Base-by-base conservation (phyloP, 768 basidiomycete species). In the Suillus hirtellus region DNA sequence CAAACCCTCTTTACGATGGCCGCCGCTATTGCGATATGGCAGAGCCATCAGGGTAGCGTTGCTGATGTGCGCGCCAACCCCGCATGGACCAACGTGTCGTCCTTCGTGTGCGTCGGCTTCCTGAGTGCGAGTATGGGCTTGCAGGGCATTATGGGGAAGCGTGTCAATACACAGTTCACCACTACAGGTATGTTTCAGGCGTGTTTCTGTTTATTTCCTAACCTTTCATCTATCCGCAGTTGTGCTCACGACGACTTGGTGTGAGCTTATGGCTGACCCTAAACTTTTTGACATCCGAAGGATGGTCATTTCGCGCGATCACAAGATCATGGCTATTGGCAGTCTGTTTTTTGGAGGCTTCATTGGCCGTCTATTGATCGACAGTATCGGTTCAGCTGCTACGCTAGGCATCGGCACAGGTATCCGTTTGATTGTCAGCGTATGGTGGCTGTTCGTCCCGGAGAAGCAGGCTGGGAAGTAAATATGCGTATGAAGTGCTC, bases 221-320 rank as follows among this genome's bases (percentile, higher is more conserved):
- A 69, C 63, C 10, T 50, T 40, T 12, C 19, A 46, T 54, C 53
- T 47, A 40, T 66, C 35, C 21, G 24, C 72, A 87, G 91, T 93
- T 66, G 91, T 94, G 50, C 80, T 95, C 11, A 95, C 93, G 17
- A 92, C 90, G 19, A 84, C 93, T 62, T 95, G 92, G 92, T 92
- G 93, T 67, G 93, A 95, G 69, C 84, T 95, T 55, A 83, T 91
- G 82, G 87, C 88, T 58, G 92, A 93, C 73, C 93, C 93, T 0
- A 76, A 84, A 54, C 83, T 96, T 24, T 89, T 95, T 80, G 69
- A 80, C 31, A 62, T 84, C 53, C 80, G 81, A 46, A 77, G 82
- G 58, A 76, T 76, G 59, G 81, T 90, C 65, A 72, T 71, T 10
- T 80, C 87, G 1, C 86, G 92, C 54, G 92, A 95, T 72, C 86